Percentiles rank a stretch among this genome's conserved stretches.
phyloP scores from a whole-genome alignment of 2,329 filamentous ascomycete species.

The Cytospora mali region DNA sequence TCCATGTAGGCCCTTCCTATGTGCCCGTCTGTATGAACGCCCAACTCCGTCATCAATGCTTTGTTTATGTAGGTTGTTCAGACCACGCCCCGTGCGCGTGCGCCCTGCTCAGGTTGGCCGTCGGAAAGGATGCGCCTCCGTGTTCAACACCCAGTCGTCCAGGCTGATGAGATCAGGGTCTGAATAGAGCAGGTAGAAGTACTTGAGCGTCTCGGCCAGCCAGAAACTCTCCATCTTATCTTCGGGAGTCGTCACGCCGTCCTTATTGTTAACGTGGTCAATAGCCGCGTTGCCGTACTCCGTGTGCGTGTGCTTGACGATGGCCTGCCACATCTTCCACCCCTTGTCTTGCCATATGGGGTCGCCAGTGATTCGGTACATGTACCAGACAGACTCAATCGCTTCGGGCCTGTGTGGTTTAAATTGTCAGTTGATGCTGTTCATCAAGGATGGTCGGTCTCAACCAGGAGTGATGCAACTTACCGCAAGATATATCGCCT shows the following conservation, averaged over 20 bases:
- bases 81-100: neutral
- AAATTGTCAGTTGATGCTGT: conserved; percentile 28
- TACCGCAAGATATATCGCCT: conserved; percentile 65
- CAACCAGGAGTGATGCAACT: conserved; percentile 30
- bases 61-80: neutral
- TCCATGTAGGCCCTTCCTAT: neutral
- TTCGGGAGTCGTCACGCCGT: conserved; percentile 42
- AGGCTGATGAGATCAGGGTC: conserved; percentile 66
- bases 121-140: conserved; percentile 62
- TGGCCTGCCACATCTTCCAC: conserved; percentile 81
- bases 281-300: conserved; percentile 72
- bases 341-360: conserved; percentile 75
- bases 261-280: conserved; percentile 56
- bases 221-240: conserved; percentile 88
- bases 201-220: conserved; percentile 89
- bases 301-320: conserved; percentile 67
- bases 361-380: conserved; percentile 88
- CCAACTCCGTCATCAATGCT: conserved; percentile 22
- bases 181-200: conserved; percentile 83
- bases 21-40: conserved; percentile 9
- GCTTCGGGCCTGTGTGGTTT: conserved; percentile 69
- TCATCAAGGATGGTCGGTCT: no score
- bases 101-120: conserved; percentile 40
- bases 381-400: conserved; percentile 85
- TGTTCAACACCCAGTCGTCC: conserved; percentile 70